phyloP scores from a whole-genome alignment of 352 stramenopile species.

The Pythium coloratum region DNA sequence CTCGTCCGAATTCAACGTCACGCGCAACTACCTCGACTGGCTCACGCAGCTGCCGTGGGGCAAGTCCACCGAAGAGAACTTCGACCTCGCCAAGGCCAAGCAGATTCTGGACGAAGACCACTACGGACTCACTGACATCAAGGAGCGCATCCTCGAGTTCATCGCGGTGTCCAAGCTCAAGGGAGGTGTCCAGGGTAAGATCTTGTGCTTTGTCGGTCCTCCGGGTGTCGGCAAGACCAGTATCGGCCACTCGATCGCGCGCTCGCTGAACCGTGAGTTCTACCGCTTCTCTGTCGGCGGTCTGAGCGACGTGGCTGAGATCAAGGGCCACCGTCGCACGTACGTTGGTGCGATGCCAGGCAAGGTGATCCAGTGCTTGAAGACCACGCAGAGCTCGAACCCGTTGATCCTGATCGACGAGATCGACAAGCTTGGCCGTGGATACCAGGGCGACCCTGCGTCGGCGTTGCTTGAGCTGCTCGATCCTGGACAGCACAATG shows the following conservation, averaged over 20 bases:
- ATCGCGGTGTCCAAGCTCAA: conserved; percentile 98
- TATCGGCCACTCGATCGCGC: conserved; percentile 97
- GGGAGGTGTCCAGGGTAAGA: conserved; percentile 97
- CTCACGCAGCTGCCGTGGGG: conserved; percentile 97
- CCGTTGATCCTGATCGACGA: conserved; percentile 98
- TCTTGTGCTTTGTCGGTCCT: conserved; percentile 96
- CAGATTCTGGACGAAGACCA: conserved; percentile 96
- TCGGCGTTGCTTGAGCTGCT: conserved; percentile 97
- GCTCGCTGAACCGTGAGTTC: conserved; percentile 96
- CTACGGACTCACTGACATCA: conserved; percentile 98
- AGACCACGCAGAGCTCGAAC: conserved; percentile 95
- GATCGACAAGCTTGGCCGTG: conserved; percentile 89
- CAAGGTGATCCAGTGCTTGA: conserved; percentile 99
- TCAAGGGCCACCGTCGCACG: conserved; percentile 98
- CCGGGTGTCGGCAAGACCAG: conserved; percentile 93
- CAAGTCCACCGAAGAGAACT: conserved; percentile 95
- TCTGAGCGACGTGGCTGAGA: conserved; percentile 96
- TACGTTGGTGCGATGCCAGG: conserved; percentile 99
- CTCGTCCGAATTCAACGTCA: conserved; percentile 98
- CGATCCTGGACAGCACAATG: conserved; percentile 96
- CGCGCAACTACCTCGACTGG: conserved; percentile 98
- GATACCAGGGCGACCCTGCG: conserved; percentile 93
- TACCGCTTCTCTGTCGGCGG: conserved; percentile 98
- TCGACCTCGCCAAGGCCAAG: conserved; percentile 94
- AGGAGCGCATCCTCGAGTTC: conserved; percentile 99